Evolutionary conservation across 2,329 filamentous ascomycete species (phyloP).

Genomic region (Cytospora piceicola): DNA sequence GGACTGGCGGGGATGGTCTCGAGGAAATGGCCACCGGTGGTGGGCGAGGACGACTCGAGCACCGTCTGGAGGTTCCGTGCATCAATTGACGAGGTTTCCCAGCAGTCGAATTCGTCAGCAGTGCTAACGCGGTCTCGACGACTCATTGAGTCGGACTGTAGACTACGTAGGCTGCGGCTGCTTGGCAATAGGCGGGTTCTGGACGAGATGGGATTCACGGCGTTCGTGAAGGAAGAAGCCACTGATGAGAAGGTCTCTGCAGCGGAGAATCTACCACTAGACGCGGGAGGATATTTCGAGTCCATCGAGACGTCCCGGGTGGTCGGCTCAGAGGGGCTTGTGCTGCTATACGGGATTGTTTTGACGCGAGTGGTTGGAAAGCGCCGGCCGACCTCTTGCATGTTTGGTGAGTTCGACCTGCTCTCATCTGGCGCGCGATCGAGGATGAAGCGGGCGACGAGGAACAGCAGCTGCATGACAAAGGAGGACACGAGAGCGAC

Average conservation of each 20-base stretch:
- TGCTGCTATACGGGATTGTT: constrained; percentile 56
- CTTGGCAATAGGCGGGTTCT: constrained; percentile 57
- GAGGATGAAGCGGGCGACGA: constrained; percentile 49
- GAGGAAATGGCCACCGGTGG: constrained; percentile 54
- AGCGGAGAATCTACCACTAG: constrained; percentile 50
- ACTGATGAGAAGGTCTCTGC: constrained; percentile 53
- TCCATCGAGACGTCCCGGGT: constrained; percentile 43
- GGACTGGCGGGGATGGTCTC: constrained; percentile 74
- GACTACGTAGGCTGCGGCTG: constrained; percentile 40
- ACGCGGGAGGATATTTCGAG: constrained; percentile 48
- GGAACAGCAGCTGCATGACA: constrained; percentile 52
- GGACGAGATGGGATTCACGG: constrained; percentile 60
- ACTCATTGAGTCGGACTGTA: constrained; percentile 26
- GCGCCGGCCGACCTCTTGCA: constrained; percentile 40
- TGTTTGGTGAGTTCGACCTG: constrained; percentile 38
- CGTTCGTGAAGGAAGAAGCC: constrained; percentile 52
- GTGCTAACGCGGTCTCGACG: constrained; percentile 41
- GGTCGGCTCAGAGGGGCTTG: constrained; percentile 41
- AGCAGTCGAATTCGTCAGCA: constrained; percentile 73
- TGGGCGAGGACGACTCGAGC: constrained; percentile 52
- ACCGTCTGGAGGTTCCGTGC: constrained; percentile 63
- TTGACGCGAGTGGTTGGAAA: constrained; percentile 49
- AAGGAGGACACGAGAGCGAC: constrained; percentile 52
- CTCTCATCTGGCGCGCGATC: constrained; percentile 40
- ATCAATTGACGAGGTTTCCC: constrained; percentile 74